A percentile compares a stretch with the other conserved stretches of the same genome.
Conservation (phyloP, 176 grass and related monocot species). For the Tillandsia fasciculata region DNA sequence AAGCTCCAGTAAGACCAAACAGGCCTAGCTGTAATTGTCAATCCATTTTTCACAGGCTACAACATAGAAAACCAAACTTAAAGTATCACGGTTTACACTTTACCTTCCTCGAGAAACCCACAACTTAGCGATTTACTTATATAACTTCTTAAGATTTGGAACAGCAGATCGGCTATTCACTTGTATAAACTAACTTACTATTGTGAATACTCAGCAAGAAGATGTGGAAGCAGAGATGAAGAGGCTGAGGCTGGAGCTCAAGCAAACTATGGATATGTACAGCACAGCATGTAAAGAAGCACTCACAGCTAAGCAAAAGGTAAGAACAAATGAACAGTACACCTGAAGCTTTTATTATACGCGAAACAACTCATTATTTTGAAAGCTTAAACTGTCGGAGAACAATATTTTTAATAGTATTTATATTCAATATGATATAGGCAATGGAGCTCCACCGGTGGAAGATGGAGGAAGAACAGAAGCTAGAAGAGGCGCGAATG, state of each 20-base stretch:
- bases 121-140: too few relatives aligned
- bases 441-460: conserved; percentile 62
- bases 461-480: conserved; percentile 62
- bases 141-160: not conserved
- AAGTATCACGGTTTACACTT: too few relatives aligned
- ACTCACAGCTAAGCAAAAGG: conserved; percentile 60
- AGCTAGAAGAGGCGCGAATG: conserved; percentile 29
- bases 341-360: too few relatives aligned
- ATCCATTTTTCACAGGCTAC: too few relatives aligned
- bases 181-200: not conserved
- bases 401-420: not conserved
- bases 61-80: too few relatives aligned
- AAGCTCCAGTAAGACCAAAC: too few relatives aligned
- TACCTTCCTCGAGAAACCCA: too few relatives aligned
- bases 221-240: conserved; percentile 94
- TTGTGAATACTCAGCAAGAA: conserved; percentile 31
- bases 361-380: not conserved
- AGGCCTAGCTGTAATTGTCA: too few relatives aligned
- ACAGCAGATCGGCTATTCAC: not conserved
- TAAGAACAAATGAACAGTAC: not conserved
- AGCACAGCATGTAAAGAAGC: conserved; percentile 95
- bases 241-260: conserved; percentile 68
- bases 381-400: not conserved
- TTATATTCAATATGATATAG: not conserved
- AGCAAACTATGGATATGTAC: conserved; percentile 98